Percentiles rank a stretch among this genome's conserved stretches.
phyloP scores from a whole-genome alignment of 768 basidiomycete genomes.

The Leccinum aurantiacum region DNA sequence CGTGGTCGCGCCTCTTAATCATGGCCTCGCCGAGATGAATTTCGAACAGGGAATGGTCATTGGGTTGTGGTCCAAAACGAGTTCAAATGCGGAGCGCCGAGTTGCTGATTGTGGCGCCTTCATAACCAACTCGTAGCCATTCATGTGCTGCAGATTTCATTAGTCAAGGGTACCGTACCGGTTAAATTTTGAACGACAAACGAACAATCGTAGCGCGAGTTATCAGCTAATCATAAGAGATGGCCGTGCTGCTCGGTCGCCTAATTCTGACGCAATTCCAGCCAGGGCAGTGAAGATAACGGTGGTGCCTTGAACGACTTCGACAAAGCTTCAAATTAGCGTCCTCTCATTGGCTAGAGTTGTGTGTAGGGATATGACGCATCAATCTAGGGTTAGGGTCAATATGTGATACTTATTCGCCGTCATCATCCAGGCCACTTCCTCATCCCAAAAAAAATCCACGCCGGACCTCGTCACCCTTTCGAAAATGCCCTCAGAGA shows the following conservation, averaged over 20 bases:
- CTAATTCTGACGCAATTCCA: not conserved
- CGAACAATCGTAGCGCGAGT: not conserved
- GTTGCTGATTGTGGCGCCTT: not conserved
- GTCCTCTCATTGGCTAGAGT: constrained; percentile 10
- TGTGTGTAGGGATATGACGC: too few relatives aligned
- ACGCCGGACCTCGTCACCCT: not conserved
- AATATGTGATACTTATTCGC: not conserved
- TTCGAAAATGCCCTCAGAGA: constrained; percentile 21
- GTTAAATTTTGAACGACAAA: not conserved
- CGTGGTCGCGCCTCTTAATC: not conserved
- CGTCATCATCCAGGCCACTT: not conserved
- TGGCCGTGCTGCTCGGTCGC: not conserved
- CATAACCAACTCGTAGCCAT: not conserved
- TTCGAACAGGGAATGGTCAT: not conserved
- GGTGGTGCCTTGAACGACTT: not conserved
- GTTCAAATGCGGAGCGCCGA: not conserved
- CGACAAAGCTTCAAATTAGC: constrained; percentile 14
- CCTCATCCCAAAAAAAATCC: not conserved
- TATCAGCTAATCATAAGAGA: not conserved
- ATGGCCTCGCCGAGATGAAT: too few relatives aligned
- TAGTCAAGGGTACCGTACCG: not conserved
- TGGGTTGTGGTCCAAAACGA: not conserved
- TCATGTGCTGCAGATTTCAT: not conserved
- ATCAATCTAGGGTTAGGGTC: constrained; percentile 15
- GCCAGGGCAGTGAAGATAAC: not conserved